Conservation (phyloP, 2,329 filamentous ascomycete genomes). For the Rosellinia necatrix region DNA sequence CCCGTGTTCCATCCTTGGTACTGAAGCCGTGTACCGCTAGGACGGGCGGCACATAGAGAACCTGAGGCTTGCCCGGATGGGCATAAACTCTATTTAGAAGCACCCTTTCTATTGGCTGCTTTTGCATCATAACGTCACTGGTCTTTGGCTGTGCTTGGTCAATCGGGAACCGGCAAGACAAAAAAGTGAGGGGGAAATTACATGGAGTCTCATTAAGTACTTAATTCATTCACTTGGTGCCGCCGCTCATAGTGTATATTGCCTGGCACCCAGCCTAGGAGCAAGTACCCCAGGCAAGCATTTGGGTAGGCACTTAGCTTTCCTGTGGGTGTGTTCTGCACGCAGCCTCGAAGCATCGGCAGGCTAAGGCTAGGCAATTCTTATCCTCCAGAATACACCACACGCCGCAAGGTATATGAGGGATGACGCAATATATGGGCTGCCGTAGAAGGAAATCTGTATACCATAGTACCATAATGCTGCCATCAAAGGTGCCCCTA, state of each 20-base stretch:
- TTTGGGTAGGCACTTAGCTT: too few species aligned
- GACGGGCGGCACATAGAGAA: too few species aligned
- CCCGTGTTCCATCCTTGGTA: too few species aligned
- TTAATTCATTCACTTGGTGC: too few species aligned
- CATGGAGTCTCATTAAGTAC: too few species aligned
- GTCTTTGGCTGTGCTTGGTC: slow-evolving; percentile 5
- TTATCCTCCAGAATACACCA: slow-evolving; percentile 40
- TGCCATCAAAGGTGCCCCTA: slow-evolving; percentile 54
- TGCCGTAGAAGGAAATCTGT: slow-evolving; percentile 41
- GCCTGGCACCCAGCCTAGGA: too few species aligned
- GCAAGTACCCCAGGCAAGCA: too few species aligned
- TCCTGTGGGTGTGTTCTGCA: too few species aligned
- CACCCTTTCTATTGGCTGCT: slow-evolving; percentile 13
- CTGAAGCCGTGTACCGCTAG: too few species aligned
- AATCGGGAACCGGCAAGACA: slow-evolving; percentile 9
- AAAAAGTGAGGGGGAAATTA: slow-evolving; percentile 13
- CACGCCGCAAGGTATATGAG: slow-evolving; percentile 45
- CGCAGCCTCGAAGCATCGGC: too few species aligned
- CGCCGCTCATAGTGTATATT: too few species aligned
- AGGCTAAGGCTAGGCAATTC: too few species aligned
- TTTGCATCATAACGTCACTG: slow-evolving; percentile 23
- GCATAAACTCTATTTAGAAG: slow-evolving; percentile 14
- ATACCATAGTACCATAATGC: slow-evolving; percentile 53
- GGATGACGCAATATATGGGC: slow-evolving; percentile 49
- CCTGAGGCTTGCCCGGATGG: slow-evolving; percentile 11